These are phyloP conservation scores for Lichtheimia ramosa DNA, from an alignment of 371 early-diverging fungal species.

Conservation along the genomic window DNA sequence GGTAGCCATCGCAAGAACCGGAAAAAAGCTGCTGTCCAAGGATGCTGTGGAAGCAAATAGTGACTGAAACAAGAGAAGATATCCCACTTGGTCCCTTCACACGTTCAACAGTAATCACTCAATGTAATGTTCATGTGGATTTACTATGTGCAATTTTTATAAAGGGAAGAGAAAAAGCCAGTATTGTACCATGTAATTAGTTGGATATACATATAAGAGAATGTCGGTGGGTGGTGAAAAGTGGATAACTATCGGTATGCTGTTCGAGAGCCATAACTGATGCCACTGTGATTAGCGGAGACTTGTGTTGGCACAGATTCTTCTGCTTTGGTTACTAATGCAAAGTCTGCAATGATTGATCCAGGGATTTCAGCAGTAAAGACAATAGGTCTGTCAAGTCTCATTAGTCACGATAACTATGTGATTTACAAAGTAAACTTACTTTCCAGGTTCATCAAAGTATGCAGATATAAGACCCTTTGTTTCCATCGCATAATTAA, in stretches of 20 bases:
- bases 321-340: conserved; percentile 11
- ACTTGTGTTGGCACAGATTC: conserved; percentile 10
- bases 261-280: conserved; percentile 3
- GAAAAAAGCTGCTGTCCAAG: conserved; percentile 6
- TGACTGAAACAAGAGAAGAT: not conserved
- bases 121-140: no score
- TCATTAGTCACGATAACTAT: conserved; percentile 7
- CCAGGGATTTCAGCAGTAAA: conserved; percentile 10
- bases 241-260: not conserved
- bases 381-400: conserved; percentile 14
- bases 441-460: conserved; percentile 20
- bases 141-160: no score
- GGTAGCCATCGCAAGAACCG: conserved; percentile 36
- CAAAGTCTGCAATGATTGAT: conserved; percentile 18
- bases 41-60: conserved; percentile 25
- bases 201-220: no score
- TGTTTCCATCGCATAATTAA: conserved; percentile 13
- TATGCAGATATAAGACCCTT: conserved; percentile 6
- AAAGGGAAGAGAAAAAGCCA: no score
- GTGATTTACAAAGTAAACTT: conserved; percentile 1
- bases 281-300: not conserved
- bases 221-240: no score
- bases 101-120: no score
- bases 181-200: no score
- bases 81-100: no score